Percentiles rank a stretch among this genome's conserved stretches.
Evolutionary conservation across 1,284 basidiomycete genomes (phyloP).

Genomic region (Schizopora paradoxa): DNA sequence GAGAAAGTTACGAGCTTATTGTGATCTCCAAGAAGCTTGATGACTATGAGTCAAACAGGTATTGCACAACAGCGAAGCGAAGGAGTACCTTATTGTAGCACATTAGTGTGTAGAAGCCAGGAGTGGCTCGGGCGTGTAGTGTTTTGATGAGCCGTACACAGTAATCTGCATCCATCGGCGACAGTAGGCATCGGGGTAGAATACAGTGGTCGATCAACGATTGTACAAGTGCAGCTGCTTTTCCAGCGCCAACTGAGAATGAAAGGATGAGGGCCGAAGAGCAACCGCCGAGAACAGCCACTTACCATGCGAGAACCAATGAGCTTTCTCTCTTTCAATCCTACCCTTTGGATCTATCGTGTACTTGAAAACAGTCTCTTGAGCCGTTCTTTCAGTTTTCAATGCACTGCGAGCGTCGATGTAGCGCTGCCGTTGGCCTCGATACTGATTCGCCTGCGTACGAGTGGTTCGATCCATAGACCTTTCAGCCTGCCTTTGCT

Average conservation of each 20-base stretch:
- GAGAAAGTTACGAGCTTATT: constrained; percentile 84
- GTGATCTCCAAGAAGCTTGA: constrained; percentile 75
- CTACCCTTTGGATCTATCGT: constrained; percentile 32
- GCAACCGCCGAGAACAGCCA: constrained; percentile 1
- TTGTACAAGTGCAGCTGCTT: constrained; percentile 47
- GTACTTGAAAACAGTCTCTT: constrained; percentile 18
- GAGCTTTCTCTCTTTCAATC: constrained; percentile 72
- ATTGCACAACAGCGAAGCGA: neutral
- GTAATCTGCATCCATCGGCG: constrained; percentile 94
- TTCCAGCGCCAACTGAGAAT: constrained; percentile 22
- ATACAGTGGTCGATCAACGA: constrained; percentile 87
- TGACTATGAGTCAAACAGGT: constrained; percentile 12
- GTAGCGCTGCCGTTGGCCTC: constrained; percentile 10
- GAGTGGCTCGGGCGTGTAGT: constrained; percentile 81
- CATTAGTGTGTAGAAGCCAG: constrained; percentile 81
- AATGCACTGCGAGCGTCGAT: constrained; percentile 6
- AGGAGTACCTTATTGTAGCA: constrained; percentile 75
- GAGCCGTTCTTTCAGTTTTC: constrained; percentile 16
- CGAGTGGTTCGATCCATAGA: constrained; percentile 29
- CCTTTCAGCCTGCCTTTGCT: constrained; percentile 54
- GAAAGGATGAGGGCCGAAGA: neutral
- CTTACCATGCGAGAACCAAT: constrained; percentile 84
- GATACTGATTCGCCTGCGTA: neutral
- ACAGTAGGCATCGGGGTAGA: constrained; percentile 85
- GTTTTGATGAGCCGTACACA: constrained; percentile 88